phyloP scores from a whole-genome alignment of 805 yeast genomes.

The Pichia nakasei region DNA sequence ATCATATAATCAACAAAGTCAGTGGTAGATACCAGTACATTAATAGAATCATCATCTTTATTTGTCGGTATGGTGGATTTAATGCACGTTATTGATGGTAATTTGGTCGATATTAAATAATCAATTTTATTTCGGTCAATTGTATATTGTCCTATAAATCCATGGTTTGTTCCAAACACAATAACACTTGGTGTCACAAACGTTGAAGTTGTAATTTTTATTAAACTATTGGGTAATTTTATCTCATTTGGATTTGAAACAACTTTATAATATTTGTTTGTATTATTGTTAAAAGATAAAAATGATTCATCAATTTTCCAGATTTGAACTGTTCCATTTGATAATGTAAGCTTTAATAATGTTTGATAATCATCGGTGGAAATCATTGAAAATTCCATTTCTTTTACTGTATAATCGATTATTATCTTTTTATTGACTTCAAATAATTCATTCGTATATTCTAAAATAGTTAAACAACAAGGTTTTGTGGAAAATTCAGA shows the following conservation, averaged over 20 bases:
- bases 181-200: constrained; percentile 22
- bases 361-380: constrained; percentile 8
- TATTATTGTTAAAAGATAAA: neutral
- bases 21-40: constrained; percentile 13
- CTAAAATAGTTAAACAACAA: constrained; percentile 19
- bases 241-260: constrained; percentile 9
- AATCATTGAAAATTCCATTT: constrained; percentile 21
- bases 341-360: constrained; percentile 20
- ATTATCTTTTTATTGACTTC: constrained; percentile 12
- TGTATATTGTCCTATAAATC: constrained; percentile 22
- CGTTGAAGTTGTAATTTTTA: constrained; percentile 16
- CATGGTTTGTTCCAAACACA: constrained; percentile 21
- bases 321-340: constrained; percentile 21
- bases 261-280: constrained; percentile 5
- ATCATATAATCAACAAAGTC: constrained; percentile 12
- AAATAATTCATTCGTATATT: constrained; percentile 9
- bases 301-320: constrained; percentile 17
- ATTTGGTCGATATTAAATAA: constrained; percentile 18
- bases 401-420: constrained; percentile 18
- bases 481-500: constrained; percentile 14
- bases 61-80: neutral
- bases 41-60: constrained; percentile 5
- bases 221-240: constrained; percentile 9
- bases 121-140: constrained; percentile 13
- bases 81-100: constrained; percentile 17